Evolutionary conservation across 2,329 filamentous ascomycete species (phyloP), one percentile per base, ranked within the genome.

Genomic region (Aschersonia sp.): DNA sequence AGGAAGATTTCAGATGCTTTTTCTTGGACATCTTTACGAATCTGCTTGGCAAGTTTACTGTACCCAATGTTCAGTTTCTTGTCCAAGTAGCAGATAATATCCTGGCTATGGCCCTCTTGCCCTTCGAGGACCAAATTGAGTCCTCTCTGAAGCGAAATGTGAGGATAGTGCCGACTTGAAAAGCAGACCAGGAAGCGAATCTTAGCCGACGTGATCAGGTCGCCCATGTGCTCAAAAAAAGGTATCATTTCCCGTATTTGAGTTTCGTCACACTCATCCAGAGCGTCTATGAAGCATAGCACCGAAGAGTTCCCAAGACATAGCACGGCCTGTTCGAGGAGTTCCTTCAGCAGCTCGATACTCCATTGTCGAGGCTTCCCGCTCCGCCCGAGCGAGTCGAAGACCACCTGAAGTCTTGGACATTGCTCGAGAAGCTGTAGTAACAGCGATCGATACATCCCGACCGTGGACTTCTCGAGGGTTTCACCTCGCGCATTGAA

Each of bases 261-360:
- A 2, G 51, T 41, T 42, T 68, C 62, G 5, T 67, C 56, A 45
- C 69, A 72, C 52, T 74, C 71, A 37, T 74, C 70, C 1, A 73
- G 56, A 0, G 70, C 71, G 47, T 72, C 68, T 11, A 63, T 53
- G 48, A 41, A 46, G 30, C 45, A 46, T 29, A 32, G 4, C 10
- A 46, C 14, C 4, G 6, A 56, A 59, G 5, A 52, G 52, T 30
- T 30, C 11, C 41, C 39, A 8, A 50, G 43, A 1, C 10, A 22
- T 14, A 39, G 14, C 1, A 62, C 12, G 5, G 54, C 56, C 10
- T 53, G 41, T 11, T 46, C 43, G 37, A 65, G 50, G 5, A 58
- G 32, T 1, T 55, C 8, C 7, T 46, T 32, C 5, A 46, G 37
- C 14, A 12, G 30, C 32, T 46, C 45, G n/a, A 41, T 29, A 10